These are phyloP conservation scores for Zalaria obscura DNA, from an alignment of 2,329 filamentous ascomycete species.

Conservation along the genomic window DNA sequence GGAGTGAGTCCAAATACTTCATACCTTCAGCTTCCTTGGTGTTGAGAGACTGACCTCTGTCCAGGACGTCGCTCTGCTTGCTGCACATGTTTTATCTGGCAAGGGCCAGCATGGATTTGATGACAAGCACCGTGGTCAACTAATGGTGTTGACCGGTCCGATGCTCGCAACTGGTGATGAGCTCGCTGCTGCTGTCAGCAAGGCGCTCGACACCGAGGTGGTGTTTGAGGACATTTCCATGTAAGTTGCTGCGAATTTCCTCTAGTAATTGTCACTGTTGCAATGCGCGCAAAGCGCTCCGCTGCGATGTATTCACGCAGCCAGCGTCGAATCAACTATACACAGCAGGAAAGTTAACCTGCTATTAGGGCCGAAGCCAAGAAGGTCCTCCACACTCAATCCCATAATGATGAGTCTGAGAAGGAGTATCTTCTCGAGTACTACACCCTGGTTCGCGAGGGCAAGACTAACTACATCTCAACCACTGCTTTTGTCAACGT, in stretches of 20 bases:
- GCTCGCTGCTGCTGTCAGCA: neutral
- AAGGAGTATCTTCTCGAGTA: neutral
- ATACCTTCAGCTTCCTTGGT: no score
- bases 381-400: neutral
- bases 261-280: no score
- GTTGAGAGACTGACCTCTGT: no score
- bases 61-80: neutral
- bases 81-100: neutral
- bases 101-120: neutral
- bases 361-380: neutral
- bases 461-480: neutral
- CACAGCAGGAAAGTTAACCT: no score
- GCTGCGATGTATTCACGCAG: no score
- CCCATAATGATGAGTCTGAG: neutral
- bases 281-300: no score
- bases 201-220: neutral
- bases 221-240: neutral
- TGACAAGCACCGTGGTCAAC: neutral
- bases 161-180: neutral
- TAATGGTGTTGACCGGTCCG: neutral
- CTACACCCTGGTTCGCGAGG: neutral
- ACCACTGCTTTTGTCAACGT: neutral
- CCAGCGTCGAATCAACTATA: no score
- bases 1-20: no score
- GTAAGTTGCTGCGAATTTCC: neutral